phyloP scores from a whole-genome alignment of 805 yeast genomes.

The Starmerella cellae region DNA sequence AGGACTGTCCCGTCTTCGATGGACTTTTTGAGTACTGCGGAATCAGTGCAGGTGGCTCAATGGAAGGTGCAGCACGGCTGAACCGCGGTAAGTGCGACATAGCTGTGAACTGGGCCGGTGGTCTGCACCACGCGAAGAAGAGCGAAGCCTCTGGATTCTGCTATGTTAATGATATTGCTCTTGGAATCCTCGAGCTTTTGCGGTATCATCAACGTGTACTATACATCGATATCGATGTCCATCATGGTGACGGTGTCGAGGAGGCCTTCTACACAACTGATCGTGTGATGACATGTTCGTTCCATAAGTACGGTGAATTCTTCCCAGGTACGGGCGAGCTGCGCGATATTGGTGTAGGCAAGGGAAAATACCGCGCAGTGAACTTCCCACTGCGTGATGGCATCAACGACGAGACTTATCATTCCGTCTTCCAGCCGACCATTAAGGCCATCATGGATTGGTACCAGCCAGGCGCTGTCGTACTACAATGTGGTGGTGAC shows the following conservation, averaged over 20 bases:
- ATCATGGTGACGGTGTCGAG: constrained; percentile 97
- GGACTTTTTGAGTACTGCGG: constrained; percentile 86
- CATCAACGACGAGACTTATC: constrained; percentile 84
- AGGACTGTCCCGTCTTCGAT: constrained; percentile 90
- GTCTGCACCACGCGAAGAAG: constrained; percentile 92
- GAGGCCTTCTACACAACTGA: constrained; percentile 93
- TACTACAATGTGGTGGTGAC: constrained; percentile 96
- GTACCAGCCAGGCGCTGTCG: constrained; percentile 87
- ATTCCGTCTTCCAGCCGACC: constrained; percentile 47
- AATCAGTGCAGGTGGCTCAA: constrained; percentile 82
- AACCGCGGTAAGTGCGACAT: constrained; percentile 81
- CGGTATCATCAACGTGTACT: constrained; percentile 85
- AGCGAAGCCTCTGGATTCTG: constrained; percentile 91
- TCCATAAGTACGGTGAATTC: constrained; percentile 91
- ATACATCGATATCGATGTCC: constrained; percentile 88
- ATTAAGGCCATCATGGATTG: constrained; percentile 82
- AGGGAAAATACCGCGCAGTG: constrained; percentile 75
- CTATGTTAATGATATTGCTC: constrained; percentile 85
- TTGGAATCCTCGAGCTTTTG: constrained; percentile 70
- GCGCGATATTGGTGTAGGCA: constrained; percentile 78
- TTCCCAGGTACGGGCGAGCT: constrained; percentile 96
- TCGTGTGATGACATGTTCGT: constrained; percentile 90
- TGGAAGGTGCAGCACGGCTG: constrained; percentile 72
- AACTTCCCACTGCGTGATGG: constrained; percentile 93
- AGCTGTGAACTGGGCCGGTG: constrained; percentile 94